Percentiles rank a stretch among this genome's conserved stretches.
Conservation (phyloP, 495 filamentous ascomycete genomes). For the Rhypophila decipiens region DNA sequence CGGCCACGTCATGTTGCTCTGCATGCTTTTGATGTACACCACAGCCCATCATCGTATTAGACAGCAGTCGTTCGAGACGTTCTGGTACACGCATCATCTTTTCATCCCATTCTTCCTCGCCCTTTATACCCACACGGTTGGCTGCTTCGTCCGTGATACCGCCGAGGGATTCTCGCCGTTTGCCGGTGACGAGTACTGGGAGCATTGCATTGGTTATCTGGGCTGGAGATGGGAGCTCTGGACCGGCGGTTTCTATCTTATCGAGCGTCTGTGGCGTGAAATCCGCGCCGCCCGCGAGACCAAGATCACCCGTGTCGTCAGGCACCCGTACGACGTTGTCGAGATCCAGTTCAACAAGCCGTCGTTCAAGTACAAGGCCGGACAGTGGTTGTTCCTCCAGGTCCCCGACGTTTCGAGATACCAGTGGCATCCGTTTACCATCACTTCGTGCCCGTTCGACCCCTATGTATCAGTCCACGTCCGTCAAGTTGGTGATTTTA, state of each 20-base stretch:
- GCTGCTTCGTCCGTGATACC: conserved; percentile 89
- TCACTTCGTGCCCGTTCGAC: conserved; percentile 96
- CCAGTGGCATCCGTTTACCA: conserved; percentile 99
- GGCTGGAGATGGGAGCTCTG: conserved; percentile 97
- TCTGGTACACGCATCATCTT: conserved; percentile 98
- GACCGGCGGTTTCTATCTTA: conserved; percentile 77
- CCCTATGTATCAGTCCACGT: conserved; percentile 91
- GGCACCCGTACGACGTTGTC: conserved; percentile 96
- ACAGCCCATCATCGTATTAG: conserved; percentile 90
- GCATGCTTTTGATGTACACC: conserved; percentile 98
- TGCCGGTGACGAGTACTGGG: conserved; percentile 73
- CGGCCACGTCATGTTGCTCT: conserved; percentile 95
- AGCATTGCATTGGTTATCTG: conserved; percentile 90
- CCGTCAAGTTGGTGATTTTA: conserved; percentile 95
- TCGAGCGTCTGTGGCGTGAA: conserved; percentile 88
- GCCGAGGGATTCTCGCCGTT: conserved; percentile 71
- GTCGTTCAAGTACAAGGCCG: conserved; percentile 95
- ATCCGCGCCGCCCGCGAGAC: conserved; percentile 74
- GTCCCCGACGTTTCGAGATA: conserved; percentile 77
- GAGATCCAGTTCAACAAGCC: conserved; percentile 97
- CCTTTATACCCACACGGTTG: conserved; percentile 91
- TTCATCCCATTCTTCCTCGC: conserved; percentile 93
- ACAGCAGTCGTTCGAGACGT: conserved; percentile 95
- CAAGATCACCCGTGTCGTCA: conserved; percentile 86
- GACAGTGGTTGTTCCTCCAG: conserved; percentile 96